Percentiles rank a stretch among this genome's conserved stretches.
These are phyloP conservation scores for Sclerotinia sclerotiorum DNA, from an alignment of 2,329 filamentous ascomycete genomes.

Conservation along the genomic window DNA sequence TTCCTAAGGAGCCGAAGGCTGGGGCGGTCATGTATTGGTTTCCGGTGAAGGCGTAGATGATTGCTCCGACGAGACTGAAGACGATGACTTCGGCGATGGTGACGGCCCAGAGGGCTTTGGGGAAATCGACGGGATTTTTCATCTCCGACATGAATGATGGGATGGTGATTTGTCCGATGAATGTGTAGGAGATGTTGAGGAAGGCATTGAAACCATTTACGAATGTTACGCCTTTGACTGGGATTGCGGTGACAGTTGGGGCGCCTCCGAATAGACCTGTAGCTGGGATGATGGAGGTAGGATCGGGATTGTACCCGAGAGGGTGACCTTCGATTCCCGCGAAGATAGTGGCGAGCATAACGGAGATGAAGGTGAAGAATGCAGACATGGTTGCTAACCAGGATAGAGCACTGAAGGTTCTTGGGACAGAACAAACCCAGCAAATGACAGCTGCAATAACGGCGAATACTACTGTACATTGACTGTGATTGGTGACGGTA, in stretches of 20 bases:
- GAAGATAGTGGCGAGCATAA: slow-evolving; percentile 81
- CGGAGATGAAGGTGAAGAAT: slow-evolving; percentile 85
- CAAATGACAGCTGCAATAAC: slow-evolving; percentile 73
- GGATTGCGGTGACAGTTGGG: slow-evolving; percentile 67
- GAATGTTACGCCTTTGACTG: slow-evolving; percentile 70
- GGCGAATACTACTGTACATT: slow-evolving; percentile 80
- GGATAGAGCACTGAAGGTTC: slow-evolving; percentile 79
- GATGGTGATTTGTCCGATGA: slow-evolving; percentile 92
- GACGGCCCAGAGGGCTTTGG: slow-evolving; percentile 87
- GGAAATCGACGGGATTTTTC: slow-evolving; percentile 77
- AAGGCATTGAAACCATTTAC: slow-evolving; percentile 83
- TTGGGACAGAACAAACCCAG: slow-evolving; percentile 76
- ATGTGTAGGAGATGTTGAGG: slow-evolving; percentile 93
- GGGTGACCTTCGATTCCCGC: slow-evolving; percentile 74
- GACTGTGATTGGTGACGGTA: slow-evolving; percentile 71
- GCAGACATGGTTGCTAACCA: slow-evolving; percentile 78
- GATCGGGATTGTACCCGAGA: slow-evolving; percentile 58
- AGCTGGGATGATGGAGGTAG: slow-evolving; percentile 40
- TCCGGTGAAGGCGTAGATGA: slow-evolving; percentile 85
- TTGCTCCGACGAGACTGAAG: slow-evolving; percentile 76
- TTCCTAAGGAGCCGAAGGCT: slow-evolving; percentile 79
- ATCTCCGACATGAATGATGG: slow-evolving; percentile 96
- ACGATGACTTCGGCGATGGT: slow-evolving; percentile 85
- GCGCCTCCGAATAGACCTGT: slow-evolving; percentile 50
- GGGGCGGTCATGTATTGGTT: slow-evolving; percentile 86